Base-by-base conservation (phyloP, 176 grass and related monocot species). In the Juncus effusus region DNA sequence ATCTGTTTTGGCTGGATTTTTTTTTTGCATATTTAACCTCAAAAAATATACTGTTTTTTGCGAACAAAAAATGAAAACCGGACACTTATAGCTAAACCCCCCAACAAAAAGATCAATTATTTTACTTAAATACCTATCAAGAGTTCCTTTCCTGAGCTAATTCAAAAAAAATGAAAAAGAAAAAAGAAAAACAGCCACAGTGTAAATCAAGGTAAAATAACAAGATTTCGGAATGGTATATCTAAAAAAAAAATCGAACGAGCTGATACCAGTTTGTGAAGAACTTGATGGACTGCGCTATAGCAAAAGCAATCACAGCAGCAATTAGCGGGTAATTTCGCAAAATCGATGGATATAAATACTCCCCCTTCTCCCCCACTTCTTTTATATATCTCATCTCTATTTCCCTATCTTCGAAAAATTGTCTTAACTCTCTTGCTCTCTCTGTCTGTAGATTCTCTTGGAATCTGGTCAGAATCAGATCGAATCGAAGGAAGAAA, bases 201-300 rank as follows among this genome's bases (percentile, higher is more conserved):
- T 0, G 19, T 28, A 47, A 47, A 47, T n/a, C 62, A 37, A 38
- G 3, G 38, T 56, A 36, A 71, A 71, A 71, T 13, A 57, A 0
- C n/a, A 77, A 67, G 38, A 6, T 47, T 63, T 54, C n/a, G 56
- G 45, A 51, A 28, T 12, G 41, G 42, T 39, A 77, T 16, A 11
- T 13, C 4, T 36, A 37, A 64, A 6, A 51, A 76, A 15, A 68
- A 7, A 11, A 51, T 3, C 2, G 59, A 7, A 19, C 6, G 61
- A 60, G 50, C 0, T 10, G 65, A 66, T 55, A 95, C 90, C 90
- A 87, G 68, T 79, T 67, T 13, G 83, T 95, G 80, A 95, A 74
- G 83, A 95, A 77, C 81, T 90, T 90, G 38, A 56, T 71, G 59
- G 86, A 79, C 79, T 90, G 90, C 56, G 90, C 86, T 63, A 82